Evolutionary conservation across 257 asterid species (phyloP).

Genomic region (Plantago ovata): DNA sequence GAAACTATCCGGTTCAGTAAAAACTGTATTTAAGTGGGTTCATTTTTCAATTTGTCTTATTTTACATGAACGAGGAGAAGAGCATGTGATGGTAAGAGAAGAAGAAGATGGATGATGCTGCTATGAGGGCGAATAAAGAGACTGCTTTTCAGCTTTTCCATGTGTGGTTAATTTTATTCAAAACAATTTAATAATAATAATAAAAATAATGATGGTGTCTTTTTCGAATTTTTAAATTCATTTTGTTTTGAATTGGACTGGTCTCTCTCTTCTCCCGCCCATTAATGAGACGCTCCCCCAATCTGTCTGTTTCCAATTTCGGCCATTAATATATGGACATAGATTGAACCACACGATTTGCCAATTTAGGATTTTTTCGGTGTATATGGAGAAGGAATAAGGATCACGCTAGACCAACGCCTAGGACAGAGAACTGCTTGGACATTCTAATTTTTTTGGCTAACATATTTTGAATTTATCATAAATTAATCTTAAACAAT

Average conservation of each 20-base stretch:
- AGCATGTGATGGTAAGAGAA: constrained; percentile 50
- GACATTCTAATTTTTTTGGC: too few relatives aligned
- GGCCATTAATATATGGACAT: too few relatives aligned
- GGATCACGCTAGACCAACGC: too few relatives aligned
- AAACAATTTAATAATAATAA: too few relatives aligned
- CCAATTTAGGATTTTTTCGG: too few relatives aligned
- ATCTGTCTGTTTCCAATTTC: too few relatives aligned
- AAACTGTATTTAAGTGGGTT: background rate
- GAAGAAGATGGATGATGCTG: constrained; percentile 16
- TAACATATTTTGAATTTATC: too few relatives aligned
- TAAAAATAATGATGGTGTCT: too few relatives aligned
- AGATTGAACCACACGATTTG: too few relatives aligned
- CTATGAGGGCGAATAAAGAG: constrained; percentile 26
- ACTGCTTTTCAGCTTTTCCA: constrained; percentile 24
- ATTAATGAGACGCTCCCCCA: background rate
- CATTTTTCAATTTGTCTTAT: background rate
- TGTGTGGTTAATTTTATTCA: background rate
- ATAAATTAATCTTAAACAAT: too few relatives aligned
- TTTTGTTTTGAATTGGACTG: constrained; percentile 30
- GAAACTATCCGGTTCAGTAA: constrained; percentile 6
- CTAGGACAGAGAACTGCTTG: too few relatives aligned
- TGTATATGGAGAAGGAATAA: too few relatives aligned
- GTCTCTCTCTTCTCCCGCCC: constrained; percentile 41
- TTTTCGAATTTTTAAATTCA: constrained; percentile 19
- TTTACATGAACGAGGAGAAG: constrained; percentile 26